Conservation (phyloP, 371 early-diverging fungal genomes). For the Actinomortierella wolfii region DNA sequence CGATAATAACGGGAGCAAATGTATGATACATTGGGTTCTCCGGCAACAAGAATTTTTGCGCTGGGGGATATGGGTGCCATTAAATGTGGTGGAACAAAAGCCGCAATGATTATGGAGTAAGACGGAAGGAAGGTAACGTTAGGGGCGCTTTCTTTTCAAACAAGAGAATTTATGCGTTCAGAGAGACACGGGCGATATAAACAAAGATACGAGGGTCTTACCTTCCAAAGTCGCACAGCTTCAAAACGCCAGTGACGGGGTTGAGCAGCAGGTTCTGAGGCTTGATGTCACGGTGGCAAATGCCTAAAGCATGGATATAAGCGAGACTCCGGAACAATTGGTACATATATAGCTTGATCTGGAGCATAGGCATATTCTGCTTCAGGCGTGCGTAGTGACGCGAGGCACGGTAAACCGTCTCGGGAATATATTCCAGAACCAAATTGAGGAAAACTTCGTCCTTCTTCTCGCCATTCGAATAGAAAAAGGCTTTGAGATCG, state of each 20-base stretch:
- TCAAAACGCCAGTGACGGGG: conserved; percentile 86
- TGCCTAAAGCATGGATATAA: conserved; percentile 96
- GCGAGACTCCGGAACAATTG: conserved; percentile 95
- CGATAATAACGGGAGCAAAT: conserved; percentile 99
- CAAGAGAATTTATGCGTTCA: too few relatives aligned
- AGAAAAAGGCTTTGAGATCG: conserved; percentile 85
- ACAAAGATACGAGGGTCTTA: too few relatives aligned
- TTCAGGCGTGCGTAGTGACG: conserved; percentile 87
- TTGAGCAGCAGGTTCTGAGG: conserved; percentile 98
- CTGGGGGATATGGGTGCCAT: too few relatives aligned
- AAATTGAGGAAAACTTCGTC: conserved; percentile 95
- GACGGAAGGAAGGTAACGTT: too few relatives aligned
- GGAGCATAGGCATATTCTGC: conserved; percentile 92
- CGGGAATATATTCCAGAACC: conserved; percentile 92
- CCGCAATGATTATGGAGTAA: too few relatives aligned
- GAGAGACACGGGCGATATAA: too few relatives aligned
- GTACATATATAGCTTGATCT: conserved; percentile 96
- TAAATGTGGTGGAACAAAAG: too few relatives aligned
- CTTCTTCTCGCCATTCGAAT: conserved; percentile 85
- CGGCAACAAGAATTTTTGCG: conserved; percentile 93
- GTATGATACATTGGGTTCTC: conserved; percentile 97
- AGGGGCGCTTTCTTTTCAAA: too few relatives aligned
- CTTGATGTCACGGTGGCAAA: conserved; percentile 96
- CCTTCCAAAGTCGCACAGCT: conserved; percentile 99
- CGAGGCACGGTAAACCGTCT: conserved; percentile 90